Evolutionary conservation across 768 basidiomycete species (phyloP), one percentile per base, ranked within the genome.

Genomic region (Podaxis mareebaensis): DNA sequence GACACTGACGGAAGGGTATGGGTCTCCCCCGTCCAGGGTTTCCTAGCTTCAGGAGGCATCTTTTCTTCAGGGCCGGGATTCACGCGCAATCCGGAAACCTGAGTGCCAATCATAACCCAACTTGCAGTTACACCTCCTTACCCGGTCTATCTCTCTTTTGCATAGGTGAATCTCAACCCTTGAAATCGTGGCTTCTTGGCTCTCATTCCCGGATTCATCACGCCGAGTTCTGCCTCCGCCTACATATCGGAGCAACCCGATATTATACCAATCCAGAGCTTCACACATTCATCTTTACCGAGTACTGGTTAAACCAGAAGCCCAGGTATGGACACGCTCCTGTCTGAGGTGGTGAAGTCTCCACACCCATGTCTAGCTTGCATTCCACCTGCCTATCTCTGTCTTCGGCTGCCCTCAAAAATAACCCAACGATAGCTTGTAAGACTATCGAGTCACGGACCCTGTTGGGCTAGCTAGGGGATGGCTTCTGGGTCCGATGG

Each of bases 91-190:
- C 49, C 30, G 61, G 61, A 46, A n/a, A 26, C 2, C 36, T n/a
- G n/a, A 24, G 53, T 46, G 40, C 51, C 49, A 60, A 60, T 60
- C 49, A 60, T 24, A 38, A 15, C 58, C 15, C 26, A 30, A 33
- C 58, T 59, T 20, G 58, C 20, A 46, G 48, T 24, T 49, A 22
- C 15, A 26, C 36, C 20, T 46, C 44, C n/a, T 46, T 20, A 20
- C 1, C 30, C 30, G n/a, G 58, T 4, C 26, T 33, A 58, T 48
- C 26, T 22, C 46, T 36, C 36, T 24, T 38, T 7, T 20, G 33
- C 20, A 7, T 24, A 26, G 26, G 24, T 15, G 24, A 20, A 60
- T 28, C 30, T 39, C 36, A 56, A 39, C 48, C 33, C 36, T 36
- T 52, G 48, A 20, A 20, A 51, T 51, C 24, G 40, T 11, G 22